Evolutionary conservation across 2,329 filamentous ascomycete species (phyloP), one percentile per base, ranked within the genome.

Genomic region (Knufia petricola): DNA sequence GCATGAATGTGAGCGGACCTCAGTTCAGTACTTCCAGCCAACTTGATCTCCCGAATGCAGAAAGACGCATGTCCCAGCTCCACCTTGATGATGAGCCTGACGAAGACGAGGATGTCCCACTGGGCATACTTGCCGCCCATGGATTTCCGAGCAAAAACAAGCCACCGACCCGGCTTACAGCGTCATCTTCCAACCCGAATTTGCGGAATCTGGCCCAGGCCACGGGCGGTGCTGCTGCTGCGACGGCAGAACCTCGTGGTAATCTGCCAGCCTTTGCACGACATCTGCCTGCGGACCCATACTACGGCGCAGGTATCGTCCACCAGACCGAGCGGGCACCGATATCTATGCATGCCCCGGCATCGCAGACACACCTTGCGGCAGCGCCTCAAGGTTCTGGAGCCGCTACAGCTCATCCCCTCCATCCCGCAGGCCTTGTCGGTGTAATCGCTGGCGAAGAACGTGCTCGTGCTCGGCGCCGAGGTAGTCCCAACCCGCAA

Each of bases 371-470:
- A 2, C 44, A 47, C 15, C 23, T 39, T n/a, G 23, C 38, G 13
- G 23, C 24, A 4, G 24, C 19, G 21, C 24, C 32, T n/a, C 46
- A 45, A 23, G 36, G 26, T 3, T 53, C 51, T 13, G 55, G 57
- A 2, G 52, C 55, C 15, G 46, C 55, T n/a, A 58, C 57, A 10
- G 51, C 48, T 23, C 55, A 58, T 50, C 57, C 55, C 12, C 48
- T 71, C 7, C 83, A 83, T 13, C 83, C 84, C 1, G 87, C 85
- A 36, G 88, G 88, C 9, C 73, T 95, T 9, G 84, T 95, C 17
- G 87, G 87, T 8, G 86, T 95, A 7, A 95, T 95, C 66, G 86
- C 86, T 28, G 84, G 73, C 46, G 87, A 94, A 66, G 87, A 94
- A 64, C 77, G 86, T 41, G 83, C 84, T 34, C 77, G 82, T 55